Base-by-base conservation (phyloP, 2,329 filamentous ascomycete genomes). In the Nigrograna mackinnonii region DNA sequence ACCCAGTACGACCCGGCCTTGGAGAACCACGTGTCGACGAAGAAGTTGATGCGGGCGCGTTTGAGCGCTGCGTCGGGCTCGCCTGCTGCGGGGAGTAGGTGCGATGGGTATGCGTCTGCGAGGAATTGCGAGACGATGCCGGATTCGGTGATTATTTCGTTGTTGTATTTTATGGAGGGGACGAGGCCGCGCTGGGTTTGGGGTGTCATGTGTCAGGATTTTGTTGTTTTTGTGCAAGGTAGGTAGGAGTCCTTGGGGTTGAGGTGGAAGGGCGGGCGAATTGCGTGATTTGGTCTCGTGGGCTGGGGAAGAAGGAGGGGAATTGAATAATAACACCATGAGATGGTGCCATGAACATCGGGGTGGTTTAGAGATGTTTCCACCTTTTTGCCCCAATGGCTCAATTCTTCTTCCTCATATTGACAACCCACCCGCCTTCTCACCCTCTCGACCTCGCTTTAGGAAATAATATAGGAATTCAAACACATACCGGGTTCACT, bases 111-210 rank as follows among this genome's bases (percentile, higher is more conserved):
- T 0, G 79, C 73, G 59, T 94, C 88, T 32, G 79, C 83, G 12
- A 85, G 70, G 70, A 89, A 92, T 52, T 86, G 81, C 1, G 83
- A 68, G n/a, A 92, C 82, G 48, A 92, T 80, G 49, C 73, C 83
- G 2, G 86, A 89, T 66, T 94, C 89, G 39, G 80, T 83, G 58
- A 94, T 75, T 62, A 88, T 85, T 49, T 86, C 77, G 47, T 75
- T 77, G 49, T 82, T 77, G 73, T 86, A 86, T 18, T 79, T 78
- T 42, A 94, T 70, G 0, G 83, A 72, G 1, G 89, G 89, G 4
- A 94, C 87, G 3, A 91, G 80, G 12, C 89, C 89, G 43, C 87
- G 83, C 52, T 79, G 18, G 5, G 21, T 22, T 28, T 28, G 24
- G 24, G 3, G 24, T 28, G 14, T 28, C 24, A 12, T 12, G 11